These are phyloP conservation scores for Aspergillus texensis DNA, from an alignment of 2,329 filamentous ascomycete genomes.

Conservation along the genomic window DNA sequence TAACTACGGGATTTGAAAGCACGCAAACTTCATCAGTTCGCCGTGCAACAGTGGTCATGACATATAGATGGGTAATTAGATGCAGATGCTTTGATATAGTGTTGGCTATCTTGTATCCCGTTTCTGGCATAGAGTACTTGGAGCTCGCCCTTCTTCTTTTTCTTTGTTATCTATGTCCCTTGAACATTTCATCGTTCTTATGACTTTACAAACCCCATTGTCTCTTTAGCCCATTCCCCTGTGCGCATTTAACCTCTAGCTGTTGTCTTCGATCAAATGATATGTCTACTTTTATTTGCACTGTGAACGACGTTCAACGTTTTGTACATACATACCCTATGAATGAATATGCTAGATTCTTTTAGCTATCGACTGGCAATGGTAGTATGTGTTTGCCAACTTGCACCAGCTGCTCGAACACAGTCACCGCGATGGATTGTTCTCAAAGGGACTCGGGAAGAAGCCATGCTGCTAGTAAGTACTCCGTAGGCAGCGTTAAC, in stretches of 20 bases:
- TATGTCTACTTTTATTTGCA: background rate
- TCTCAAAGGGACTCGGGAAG: background rate
- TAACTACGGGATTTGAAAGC: conserved; percentile 21
- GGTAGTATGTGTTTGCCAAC: background rate
- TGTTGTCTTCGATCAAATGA: background rate
- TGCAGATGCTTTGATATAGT: background rate
- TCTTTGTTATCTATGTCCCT: background rate
- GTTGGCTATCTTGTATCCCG: background rate
- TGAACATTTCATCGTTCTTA: background rate
- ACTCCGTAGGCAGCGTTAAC: too few species aligned
- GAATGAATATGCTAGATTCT: conserved; percentile 2
- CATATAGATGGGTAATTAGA: background rate
- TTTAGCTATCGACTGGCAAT: background rate
- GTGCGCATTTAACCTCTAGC: background rate
- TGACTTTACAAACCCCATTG: background rate
- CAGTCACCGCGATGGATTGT: background rate
- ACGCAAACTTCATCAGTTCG: too few species aligned
- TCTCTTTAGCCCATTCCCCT: background rate
- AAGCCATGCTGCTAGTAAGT: too few species aligned
- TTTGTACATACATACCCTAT: conserved; percentile 11
- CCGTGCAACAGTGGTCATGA: background rate
- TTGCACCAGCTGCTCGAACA: background rate
- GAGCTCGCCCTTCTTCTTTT: background rate
- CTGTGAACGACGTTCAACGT: conserved; percentile 1
- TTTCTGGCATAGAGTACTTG: background rate